Conservation (phyloP, 2,329 filamentous ascomycete genomes). For the Emmonsiellopsis sp. region DNA sequence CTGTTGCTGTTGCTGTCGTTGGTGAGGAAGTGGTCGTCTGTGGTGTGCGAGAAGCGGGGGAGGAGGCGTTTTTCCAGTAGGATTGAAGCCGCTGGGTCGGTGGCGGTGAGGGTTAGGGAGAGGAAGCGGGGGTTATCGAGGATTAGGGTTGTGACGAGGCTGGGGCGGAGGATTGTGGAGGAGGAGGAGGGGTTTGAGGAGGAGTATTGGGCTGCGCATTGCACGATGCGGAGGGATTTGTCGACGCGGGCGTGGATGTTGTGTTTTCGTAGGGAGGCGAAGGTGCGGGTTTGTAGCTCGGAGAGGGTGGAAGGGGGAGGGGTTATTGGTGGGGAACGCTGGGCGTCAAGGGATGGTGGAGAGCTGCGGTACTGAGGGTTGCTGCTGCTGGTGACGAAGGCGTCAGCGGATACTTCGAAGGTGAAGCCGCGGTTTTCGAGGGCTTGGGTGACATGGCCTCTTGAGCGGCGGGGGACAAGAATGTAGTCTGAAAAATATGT, state of each 20-base stretch:
- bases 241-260: constrained; percentile 66
- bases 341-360: constrained; percentile 18
- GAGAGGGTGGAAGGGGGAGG: constrained; percentile 68
- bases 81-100: constrained; percentile 37
- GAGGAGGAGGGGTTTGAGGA: constrained; percentile 28
- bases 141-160: constrained; percentile 27
- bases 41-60: constrained; percentile 52
- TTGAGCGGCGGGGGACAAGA: constrained; percentile 68
- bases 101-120: constrained; percentile 36
- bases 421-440: constrained; percentile 73
- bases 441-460: constrained; percentile 63
- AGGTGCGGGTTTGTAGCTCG: constrained; percentile 75
- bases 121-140: constrained; percentile 39
- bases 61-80: constrained; percentile 41
- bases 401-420: constrained; percentile 61
- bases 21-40: neutral
- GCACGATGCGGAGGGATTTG: constrained; percentile 60
- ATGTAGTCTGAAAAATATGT: constrained; percentile 98
- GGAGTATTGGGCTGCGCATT: constrained; percentile 61
- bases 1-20: constrained; percentile 37
- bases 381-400: constrained; percentile 50
- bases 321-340: constrained; percentile 44
- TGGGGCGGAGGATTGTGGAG: constrained; percentile 29
- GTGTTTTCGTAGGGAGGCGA: constrained; percentile 68
- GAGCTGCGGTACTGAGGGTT: constrained; percentile 40